Conservation (phyloP, 495 filamentous ascomycete species). For the Aspergillus indologenus region DNA sequence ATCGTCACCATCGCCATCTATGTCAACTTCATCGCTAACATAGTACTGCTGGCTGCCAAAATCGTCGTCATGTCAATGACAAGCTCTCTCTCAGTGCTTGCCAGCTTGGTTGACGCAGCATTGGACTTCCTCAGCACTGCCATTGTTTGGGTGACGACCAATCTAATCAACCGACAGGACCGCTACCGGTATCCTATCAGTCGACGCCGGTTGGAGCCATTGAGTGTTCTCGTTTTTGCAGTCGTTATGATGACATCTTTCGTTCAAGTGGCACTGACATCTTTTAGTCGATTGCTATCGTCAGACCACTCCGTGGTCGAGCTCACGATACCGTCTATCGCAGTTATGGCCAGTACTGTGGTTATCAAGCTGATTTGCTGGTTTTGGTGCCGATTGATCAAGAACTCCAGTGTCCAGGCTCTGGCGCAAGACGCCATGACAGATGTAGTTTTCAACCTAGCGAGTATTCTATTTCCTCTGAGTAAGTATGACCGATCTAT, state of each 20-base stretch:
- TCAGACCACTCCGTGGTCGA: slow-evolving; percentile 65
- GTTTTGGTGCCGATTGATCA: slow-evolving; percentile 86
- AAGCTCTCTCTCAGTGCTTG: slow-evolving; percentile 82
- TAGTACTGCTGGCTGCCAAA: slow-evolving; percentile 73
- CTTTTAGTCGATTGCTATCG: slow-evolving; percentile 61
- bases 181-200: slow-evolving; percentile 82
- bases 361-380: slow-evolving; percentile 80
- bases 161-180: slow-evolving; percentile 69
- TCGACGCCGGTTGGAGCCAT: slow-evolving; percentile 68
- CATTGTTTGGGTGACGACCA: slow-evolving; percentile 81
- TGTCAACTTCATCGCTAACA: slow-evolving; percentile 81
- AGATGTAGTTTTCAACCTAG: slow-evolving; percentile 85
- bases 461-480: slow-evolving; percentile 66
- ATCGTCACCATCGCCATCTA: slow-evolving; percentile 80
- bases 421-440: slow-evolving; percentile 67
- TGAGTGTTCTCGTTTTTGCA: slow-evolving; percentile 78
- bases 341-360: slow-evolving; percentile 80
- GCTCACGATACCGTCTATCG: slow-evolving; percentile 68
- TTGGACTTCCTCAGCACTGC: slow-evolving; percentile 84
- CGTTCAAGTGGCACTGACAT: slow-evolving; percentile 76
- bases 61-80: slow-evolving; percentile 75
- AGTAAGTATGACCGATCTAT: slow-evolving; percentile 13
- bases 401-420: slow-evolving; percentile 85
- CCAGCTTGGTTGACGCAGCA: slow-evolving; percentile 82
- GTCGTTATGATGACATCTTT: slow-evolving; percentile 88